These are phyloP conservation scores for Pichia phayaonensis DNA, from an alignment of 805 yeast genomes.

Conservation along the genomic window DNA sequence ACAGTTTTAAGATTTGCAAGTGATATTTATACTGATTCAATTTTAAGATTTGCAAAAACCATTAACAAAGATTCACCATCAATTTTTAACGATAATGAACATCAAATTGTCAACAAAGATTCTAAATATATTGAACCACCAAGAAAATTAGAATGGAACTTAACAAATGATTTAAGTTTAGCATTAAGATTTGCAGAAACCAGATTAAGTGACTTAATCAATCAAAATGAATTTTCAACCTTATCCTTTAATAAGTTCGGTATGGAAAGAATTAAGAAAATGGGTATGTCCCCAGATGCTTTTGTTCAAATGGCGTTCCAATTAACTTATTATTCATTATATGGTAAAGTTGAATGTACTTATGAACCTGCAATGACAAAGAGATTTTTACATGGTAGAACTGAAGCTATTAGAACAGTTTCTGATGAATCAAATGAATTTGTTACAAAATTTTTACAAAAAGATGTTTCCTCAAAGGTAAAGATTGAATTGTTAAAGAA, in stretches of 20 bases:
- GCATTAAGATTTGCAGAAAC: slow-evolving; percentile 89
- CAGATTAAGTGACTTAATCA: slow-evolving; percentile 74
- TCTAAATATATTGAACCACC: slow-evolving; percentile 59
- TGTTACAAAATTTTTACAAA: slow-evolving; percentile 78
- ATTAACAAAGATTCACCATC: slow-evolving; percentile 73
- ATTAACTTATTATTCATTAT: slow-evolving; percentile 83
- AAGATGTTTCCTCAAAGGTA: slow-evolving; percentile 45
- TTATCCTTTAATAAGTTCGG: slow-evolving; percentile 72
- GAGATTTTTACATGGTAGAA: slow-evolving; percentile 78
- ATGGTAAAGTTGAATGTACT: slow-evolving; percentile 89
- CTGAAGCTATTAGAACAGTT: slow-evolving; percentile 86
- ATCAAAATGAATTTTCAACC: slow-evolving; percentile 81
- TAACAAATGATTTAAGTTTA: slow-evolving; percentile 68
- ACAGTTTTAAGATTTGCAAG: slow-evolving; percentile 83
- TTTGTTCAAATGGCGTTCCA: slow-evolving; percentile 91
- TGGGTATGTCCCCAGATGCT: slow-evolving; percentile 91
- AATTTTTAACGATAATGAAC: slow-evolving; percentile 52
- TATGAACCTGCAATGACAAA: slow-evolving; percentile 98
- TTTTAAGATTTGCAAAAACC: slow-evolving; percentile 74
- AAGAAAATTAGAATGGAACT: slow-evolving; percentile 81
- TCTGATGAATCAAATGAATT: slow-evolving; percentile 72
- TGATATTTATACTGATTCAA: slow-evolving; percentile 87
- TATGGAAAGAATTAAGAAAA: slow-evolving; percentile 65
- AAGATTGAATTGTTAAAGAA: slow-evolving; percentile 52
- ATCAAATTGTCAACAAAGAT: slow-evolving; percentile 32